A percentile compares a stretch with the other conserved stretches of the same genome.
Conservation (phyloP, 2,329 filamentous ascomycete species). For the Raffaelea arxii region DNA sequence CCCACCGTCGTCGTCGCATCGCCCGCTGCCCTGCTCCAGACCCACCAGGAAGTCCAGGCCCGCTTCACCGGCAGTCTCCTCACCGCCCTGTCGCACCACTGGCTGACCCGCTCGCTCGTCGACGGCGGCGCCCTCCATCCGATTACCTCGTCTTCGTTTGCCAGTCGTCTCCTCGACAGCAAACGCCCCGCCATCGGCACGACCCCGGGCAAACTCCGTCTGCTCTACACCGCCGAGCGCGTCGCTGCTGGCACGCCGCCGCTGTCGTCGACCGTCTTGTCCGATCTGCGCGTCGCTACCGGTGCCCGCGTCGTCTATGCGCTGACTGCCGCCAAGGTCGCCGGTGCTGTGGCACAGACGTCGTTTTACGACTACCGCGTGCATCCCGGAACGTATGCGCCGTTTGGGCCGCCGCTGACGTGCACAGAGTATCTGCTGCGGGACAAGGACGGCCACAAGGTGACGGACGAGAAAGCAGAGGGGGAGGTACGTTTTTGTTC, state of each 20-base stretch:
- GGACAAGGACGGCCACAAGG: constrained; percentile 50
- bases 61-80: constrained; percentile 39
- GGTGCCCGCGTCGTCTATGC: constrained; percentile 77
- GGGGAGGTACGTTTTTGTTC: constrained; percentile 47
- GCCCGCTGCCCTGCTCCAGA: constrained; percentile 59
- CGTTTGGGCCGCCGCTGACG: constrained; percentile 77
- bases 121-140: constrained; percentile 66
- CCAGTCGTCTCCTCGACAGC: constrained; percentile 52
- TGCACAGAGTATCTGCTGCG: constrained; percentile 69
- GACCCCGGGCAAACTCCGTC: constrained; percentile 63
- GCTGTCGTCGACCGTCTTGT: constrained; percentile 60
- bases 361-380: constrained; percentile 31
- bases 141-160: constrained; percentile 51
- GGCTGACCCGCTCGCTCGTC: constrained; percentile 59
- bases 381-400: constrained; percentile 36
- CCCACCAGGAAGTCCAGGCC: constrained; percentile 52
- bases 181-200: constrained; percentile 49
- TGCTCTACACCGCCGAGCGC: constrained; percentile 71
- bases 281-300: constrained; percentile 73
- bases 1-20: constrained; percentile 78
- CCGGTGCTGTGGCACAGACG: constrained; percentile 81
- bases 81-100: constrained; percentile 58
- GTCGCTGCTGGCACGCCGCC: constrained; percentile 51
- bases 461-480: constrained; percentile 49
- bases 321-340: constrained; percentile 71